Evolutionary conservation across 345 rosid genomes (phyloP), one percentile per base, ranked within the genome.

Genomic region (Euclidium syriacum): DNA sequence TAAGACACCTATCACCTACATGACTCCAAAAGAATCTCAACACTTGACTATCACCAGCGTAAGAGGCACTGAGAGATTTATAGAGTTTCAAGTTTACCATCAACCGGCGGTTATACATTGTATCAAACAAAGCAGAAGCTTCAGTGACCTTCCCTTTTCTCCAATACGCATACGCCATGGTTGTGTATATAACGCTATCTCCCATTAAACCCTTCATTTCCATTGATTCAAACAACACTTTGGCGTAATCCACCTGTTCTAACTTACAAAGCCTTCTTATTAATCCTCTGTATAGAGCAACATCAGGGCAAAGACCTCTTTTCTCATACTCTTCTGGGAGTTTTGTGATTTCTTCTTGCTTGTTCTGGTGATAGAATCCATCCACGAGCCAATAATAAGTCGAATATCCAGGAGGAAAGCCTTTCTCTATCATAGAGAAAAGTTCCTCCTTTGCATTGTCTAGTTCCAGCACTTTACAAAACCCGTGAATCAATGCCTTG

Each of bases 321-420:
- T 39, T 64, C 51, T 50, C 73, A 70, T 89, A 72, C 54, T 87
- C 97, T 46, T 81, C 82, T 0, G 77, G 81, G n/a, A 92, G 77
- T 61, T 75, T 64, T 10, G 73, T 33, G 44, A 85, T 68, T 36
- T 56, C 79, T 16, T 76, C 86, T 61, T 73, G 89, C 43, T 79
- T 80, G 19, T 67, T 58, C 65, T 75, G 83, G 58, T 72, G 58
- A 49, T 85, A 80, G 29, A 83, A 83, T 38, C 87, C 75, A 77
- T 89, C 97, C 14, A 92, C 83, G 39, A 92, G 76, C 96, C 97
- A 92, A 1, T 86, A 81, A 70, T 89, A 89, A 3, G 86, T 74
- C 62, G 81, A 76, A 67, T 81, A 92, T 68, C 94, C 80, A 30
- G 98, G 97, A 58, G 84, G 72, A 33, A 85, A 80, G 14, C 95